Evolutionary conservation across 1,284 basidiomycete genomes (phyloP).

Genomic region (Polyporus tsugae): DNA sequence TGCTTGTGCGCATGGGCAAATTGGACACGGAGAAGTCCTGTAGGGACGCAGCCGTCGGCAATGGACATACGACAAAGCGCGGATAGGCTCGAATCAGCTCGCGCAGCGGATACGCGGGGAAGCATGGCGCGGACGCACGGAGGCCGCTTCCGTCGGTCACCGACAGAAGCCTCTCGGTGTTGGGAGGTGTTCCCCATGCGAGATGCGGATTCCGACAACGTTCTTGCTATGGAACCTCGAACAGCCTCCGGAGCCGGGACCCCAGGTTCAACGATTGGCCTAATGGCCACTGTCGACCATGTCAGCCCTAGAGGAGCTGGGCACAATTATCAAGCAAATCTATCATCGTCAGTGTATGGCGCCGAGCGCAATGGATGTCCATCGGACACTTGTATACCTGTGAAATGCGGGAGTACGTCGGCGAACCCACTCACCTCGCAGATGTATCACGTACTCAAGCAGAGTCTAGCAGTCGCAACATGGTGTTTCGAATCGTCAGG

Average conservation of each 20-base stretch:
- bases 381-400: background rate
- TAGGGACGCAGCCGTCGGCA: background rate
- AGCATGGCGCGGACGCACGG: background rate
- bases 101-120: background rate
- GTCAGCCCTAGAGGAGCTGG: background rate
- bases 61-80: no score
- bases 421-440: background rate
- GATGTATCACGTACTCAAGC: background rate
- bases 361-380: background rate
- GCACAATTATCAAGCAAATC: slow-evolving; percentile 11
- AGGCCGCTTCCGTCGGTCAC: slow-evolving; percentile 3
- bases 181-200: background rate
- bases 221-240: slow-evolving; percentile 6
- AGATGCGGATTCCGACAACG: background rate
- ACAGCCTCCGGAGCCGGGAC: background rate
- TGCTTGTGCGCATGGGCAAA: background rate
- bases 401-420: background rate
- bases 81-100: slow-evolving; percentile 2
- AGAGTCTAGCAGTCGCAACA: background rate
- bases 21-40: background rate
- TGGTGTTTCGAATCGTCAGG: slow-evolving; percentile 10
- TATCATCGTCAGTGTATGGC: slow-evolving; percentile 20
- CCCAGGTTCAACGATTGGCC: background rate
- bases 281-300: background rate
- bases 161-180: slow-evolving; percentile 4